phyloP scores from a whole-genome alignment of 768 basidiomycete genomes.

The Calocybe gangraenosa region DNA sequence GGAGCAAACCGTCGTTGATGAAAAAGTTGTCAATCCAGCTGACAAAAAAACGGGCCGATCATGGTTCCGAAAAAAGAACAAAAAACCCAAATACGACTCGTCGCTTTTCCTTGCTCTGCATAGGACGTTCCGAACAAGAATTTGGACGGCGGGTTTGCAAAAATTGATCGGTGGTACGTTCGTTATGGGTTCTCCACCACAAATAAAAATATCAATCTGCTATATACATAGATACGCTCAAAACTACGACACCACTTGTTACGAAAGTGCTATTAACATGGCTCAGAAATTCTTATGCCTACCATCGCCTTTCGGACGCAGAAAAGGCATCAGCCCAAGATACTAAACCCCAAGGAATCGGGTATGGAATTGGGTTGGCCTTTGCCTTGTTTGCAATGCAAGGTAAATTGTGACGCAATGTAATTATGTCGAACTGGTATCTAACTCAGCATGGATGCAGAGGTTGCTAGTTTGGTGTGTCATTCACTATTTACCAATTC shows the following conservation, averaged over 20 bases:
- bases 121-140: slow-evolving; percentile 30
- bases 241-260: slow-evolving; percentile 42
- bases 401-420: slow-evolving; percentile 23
- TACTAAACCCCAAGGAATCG: slow-evolving; percentile 36
- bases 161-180: slow-evolving; percentile 31
- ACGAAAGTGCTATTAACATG: slow-evolving; percentile 44
- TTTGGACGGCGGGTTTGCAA: slow-evolving; percentile 32
- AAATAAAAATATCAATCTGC: no score
- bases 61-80: slow-evolving; percentile 2
- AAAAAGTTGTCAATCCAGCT: neutral
- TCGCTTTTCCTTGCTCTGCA: slow-evolving; percentile 32
- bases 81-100: slow-evolving; percentile 24
- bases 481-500: neutral
- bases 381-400: slow-evolving; percentile 50
- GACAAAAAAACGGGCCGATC: neutral
- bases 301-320: slow-evolving; percentile 26
- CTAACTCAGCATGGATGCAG: slow-evolving; percentile 12
- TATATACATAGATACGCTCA: slow-evolving; percentile 33
- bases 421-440: neutral
- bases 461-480: slow-evolving; percentile 29
- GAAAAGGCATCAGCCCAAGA: slow-evolving; percentile 24
- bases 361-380: slow-evolving; percentile 50
- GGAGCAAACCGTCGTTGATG: slow-evolving; percentile 6
- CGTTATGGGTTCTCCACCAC: neutral
- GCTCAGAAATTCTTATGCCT: slow-evolving; percentile 39